Evolutionary conservation across 2,329 filamentous ascomycete genomes (phyloP), one percentile per base, ranked within the genome.

Genomic region (Diaporthe helianthi): DNA sequence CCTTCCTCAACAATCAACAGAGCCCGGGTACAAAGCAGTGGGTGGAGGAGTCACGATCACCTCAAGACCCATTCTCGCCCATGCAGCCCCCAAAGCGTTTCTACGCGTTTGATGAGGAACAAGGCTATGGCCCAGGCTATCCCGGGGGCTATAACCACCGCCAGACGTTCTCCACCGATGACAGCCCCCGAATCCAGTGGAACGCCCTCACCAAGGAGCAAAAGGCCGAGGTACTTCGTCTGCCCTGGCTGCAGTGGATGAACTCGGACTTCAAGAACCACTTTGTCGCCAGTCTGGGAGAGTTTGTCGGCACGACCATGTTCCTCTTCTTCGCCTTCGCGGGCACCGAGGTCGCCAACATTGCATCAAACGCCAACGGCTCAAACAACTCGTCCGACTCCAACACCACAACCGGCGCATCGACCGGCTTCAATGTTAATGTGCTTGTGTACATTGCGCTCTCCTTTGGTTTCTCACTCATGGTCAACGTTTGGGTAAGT

Each of bases 201-300:
- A 78, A 79, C 31, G 75, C 77, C 44, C 72, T 84, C 51, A 80
- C 76, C 7, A 73, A 76, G 1, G 75, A 81, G 65, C 80, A 84
- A 72, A 81, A 80, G 74, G 78, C 76, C 5, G 76, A 83, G 68
- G 81, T 83, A 12, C 76, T 84, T 76, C 79, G 82, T 44, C 75
- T 84, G 26, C 83, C 82, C 2, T 78, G 80, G 76, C 81, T 79
- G 3, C 77, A 81, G 38, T 84, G 82, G 83, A 84, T 84, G 82
- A 80, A 83, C 73, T 82, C 80, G 9, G 73, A 79, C 60, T 72
- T 83, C 70, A 84, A 84, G 77, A 82, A 85, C 74, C 78, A 63
- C 44, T 63, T 63, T 22, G 9, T 63, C 29, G 58, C 58, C 44
- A 63, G 58, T n/a, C 29, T 63, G 58, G 79, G 80, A 65, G 82